These are phyloP conservation scores for Boletellus ananas DNA, from an alignment of 768 basidiomycete genomes.

Conservation along the genomic window DNA sequence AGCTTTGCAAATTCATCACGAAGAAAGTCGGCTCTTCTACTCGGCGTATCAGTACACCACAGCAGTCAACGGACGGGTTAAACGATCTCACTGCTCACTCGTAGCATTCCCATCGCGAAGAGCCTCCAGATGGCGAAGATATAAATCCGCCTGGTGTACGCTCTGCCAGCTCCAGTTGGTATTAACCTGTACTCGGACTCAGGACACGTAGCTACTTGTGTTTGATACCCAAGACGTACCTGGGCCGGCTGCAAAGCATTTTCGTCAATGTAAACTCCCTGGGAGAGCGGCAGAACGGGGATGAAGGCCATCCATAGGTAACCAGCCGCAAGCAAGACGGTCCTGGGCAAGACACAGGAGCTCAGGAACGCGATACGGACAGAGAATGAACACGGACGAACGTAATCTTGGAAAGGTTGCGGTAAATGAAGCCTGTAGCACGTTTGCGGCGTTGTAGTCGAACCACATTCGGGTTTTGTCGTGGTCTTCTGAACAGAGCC, in stretches of 20 bases:
- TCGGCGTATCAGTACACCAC: neutral
- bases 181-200: conserved; percentile 59
- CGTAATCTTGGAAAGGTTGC: conserved; percentile 31
- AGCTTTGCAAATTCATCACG: conserved; percentile 64
- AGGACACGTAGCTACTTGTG: neutral
- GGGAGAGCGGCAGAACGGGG: conserved; percentile 61
- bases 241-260: conserved; percentile 93
- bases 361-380: neutral
- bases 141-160: conserved; percentile 82
- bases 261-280: conserved; percentile 84
- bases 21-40: conserved; percentile 65
- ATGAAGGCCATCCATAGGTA: conserved; percentile 83
- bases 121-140: conserved; percentile 64
- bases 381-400: conserved; percentile 9
- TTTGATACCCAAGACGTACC: conserved; percentile 39
- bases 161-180: conserved; percentile 92
- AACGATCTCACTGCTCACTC: conserved; percentile 60
- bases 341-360: conserved; percentile 34
- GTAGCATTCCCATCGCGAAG: conserved; percentile 62
- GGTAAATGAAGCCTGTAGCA: conserved; percentile 32
- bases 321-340: conserved; percentile 56
- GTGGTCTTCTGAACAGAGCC: conserved; percentile 15
- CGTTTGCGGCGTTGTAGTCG: conserved; percentile 47
- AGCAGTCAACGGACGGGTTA: neutral
- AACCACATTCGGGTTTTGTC: conserved; percentile 32